Base-by-base conservation (phyloP, 225 moss, liverwort and hornwort species). In the Pleurozium schreberi region DNA sequence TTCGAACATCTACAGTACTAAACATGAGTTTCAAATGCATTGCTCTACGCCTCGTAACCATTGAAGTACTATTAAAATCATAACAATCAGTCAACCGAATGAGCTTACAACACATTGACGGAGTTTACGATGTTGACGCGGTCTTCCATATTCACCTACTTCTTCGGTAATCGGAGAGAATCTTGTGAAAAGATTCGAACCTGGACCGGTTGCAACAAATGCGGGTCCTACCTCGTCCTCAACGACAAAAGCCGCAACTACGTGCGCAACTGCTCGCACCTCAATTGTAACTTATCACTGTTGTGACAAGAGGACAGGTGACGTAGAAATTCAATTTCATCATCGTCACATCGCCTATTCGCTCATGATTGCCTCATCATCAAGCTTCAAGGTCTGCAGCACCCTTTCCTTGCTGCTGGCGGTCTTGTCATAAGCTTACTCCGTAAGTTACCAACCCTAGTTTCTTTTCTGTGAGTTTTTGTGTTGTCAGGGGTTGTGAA, bases 211-310 rank as follows among this genome's bases (percentile, higher is more conserved):
- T 36, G 52, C 28, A 77, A 31, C 45, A 80, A 80, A 59, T 45
- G 85, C 82, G 90, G 90, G 88, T 76, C 92, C 92, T 70, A 89
- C 87, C 52, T 53, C 31, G 69, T 87, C 64, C 36, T 68, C 52
- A 68, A 78, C 71, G 40, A 85, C 55, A 28, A 75, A 52, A 40
- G 42, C 83, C 61, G 60, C 85, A 88, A 82, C 84, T 89, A 23
- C 86, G 55, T 38, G 18, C 60, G 81, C 87, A 84, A 84, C 84
- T 85, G 84, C 90, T 60, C 69, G 49, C 75, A 62, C 31, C n/a
- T n/a, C 52, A 52, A 63, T 31, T 22, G 80, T 45, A 47, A 73
- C 57, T 78, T 63, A 58, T 40, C 25, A 67, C n/a, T 25, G 55
- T 34, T 50, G 38, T 38, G 31, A 20, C 64, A 50, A 66, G n/a